These are phyloP conservation scores for Kluyveromyces aestuarii DNA, from an alignment of 805 yeast genomes.

Conservation along the genomic window DNA sequence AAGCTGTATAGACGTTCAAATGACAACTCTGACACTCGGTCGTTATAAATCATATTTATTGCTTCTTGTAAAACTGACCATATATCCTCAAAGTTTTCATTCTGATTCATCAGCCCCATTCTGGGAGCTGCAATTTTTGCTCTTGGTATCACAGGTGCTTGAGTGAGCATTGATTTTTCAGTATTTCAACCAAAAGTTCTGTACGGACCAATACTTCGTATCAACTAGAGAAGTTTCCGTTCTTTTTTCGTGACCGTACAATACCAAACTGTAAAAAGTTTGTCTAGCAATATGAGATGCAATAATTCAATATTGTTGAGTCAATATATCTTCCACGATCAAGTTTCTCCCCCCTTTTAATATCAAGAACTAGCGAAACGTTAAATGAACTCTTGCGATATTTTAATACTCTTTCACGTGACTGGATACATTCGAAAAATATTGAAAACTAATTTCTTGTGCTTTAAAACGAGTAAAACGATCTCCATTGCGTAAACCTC, in stretches of 20 bases:
- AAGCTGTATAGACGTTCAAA: conserved; percentile 77
- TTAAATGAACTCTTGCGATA: too few species aligned
- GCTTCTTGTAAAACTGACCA: conserved; percentile 65
- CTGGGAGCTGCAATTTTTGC: conserved; percentile 31
- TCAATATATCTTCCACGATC: too few species aligned
- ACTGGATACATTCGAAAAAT: neutral
- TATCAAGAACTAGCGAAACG: too few species aligned
- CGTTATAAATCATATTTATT: conserved; percentile 58
- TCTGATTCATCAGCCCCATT: conserved; percentile 52
- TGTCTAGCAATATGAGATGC: too few species aligned
- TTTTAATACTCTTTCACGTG: neutral
- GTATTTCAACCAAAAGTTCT: neutral
- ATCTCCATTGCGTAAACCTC: too few species aligned
- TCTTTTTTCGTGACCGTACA: too few species aligned
- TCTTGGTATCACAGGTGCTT: neutral
- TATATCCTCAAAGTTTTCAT: conserved; percentile 49
- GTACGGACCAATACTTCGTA: neutral
- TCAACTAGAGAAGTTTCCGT: too few species aligned
- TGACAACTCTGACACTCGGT: conserved; percentile 64
- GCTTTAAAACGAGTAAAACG: neutral
- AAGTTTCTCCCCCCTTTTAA: too few species aligned
- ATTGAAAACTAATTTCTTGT: neutral
- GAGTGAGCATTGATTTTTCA: neutral
- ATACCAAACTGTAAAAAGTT: too few species aligned
- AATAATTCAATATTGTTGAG: too few species aligned